Base-by-base conservation (phyloP, 768 basidiomycete genomes). In the Mycena venus region DNA sequence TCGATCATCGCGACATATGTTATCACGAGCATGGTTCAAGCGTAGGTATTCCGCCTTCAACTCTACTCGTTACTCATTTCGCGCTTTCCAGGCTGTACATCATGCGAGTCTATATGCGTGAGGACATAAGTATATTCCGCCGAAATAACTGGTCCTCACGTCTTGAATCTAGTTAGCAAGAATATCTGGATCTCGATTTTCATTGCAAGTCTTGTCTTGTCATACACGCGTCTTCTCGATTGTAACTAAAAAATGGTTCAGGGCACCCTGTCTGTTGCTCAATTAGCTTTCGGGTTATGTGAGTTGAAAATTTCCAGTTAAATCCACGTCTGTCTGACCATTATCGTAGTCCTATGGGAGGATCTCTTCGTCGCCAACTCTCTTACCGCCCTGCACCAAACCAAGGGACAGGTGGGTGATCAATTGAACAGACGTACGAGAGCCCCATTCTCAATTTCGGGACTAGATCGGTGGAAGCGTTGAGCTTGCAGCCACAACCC, bases 1-100 rank as follows among this genome's bases (percentile, higher is more conserved):
- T 73, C 72, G 19, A 73, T 73, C 23, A 68, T 73, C n/a, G 72
- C 65, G 21, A 73, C 72, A 23, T 73, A 73, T 62, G 34, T 73
- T 34, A 73, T 73, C 21, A 73, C 72, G 27, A 68, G 66, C 34
- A 60, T 68, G 44, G 72, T 73, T 31, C 72, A 73, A 40, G 60
- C 59, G 72, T 73, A 61, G 25, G 36, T 3, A 10, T 19, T 29
- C 21, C 29, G 3, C 8, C 27, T 40, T n/a, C 17, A 11, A 62
- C 21, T 17, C 25, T 2, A 14, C 1, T 23, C 51, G 1, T 34
- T 4, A 58, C 40, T 53, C 11, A 69, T 21, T 32, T 40, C n/a
- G n/a, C 14, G 60, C 38, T 17, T 7, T 25, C 14, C n/a, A 73
- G 72, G 25, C 59, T 73, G 19, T 73, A 73, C 47, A 63, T 73